Evolutionary conservation across 305 asterid genomes (phyloP).

Genomic region (Fraxinus albicans): DNA sequence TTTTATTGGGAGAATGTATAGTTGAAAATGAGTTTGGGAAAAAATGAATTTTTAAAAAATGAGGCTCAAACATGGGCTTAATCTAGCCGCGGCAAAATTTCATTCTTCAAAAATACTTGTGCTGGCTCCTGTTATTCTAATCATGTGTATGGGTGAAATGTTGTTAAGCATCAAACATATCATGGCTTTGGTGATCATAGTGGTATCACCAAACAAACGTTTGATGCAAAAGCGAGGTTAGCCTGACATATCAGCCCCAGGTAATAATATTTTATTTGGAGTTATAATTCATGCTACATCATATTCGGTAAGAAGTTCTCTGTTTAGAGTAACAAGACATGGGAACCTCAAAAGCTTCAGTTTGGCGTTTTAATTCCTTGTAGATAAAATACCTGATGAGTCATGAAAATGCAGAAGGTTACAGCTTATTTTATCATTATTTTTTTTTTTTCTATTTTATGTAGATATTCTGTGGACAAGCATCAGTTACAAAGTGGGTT

Average conservation of each 20-base stretch:
- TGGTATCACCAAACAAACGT: slow-evolving; percentile 41
- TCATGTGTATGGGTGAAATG: slow-evolving; percentile 3
- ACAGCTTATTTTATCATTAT: neutral
- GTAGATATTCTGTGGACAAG: slow-evolving; percentile 13
- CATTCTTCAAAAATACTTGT: neutral
- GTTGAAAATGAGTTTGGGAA: neutral
- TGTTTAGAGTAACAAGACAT: neutral
- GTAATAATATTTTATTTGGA: slow-evolving; percentile 43
- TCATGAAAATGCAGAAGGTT: slow-evolving; percentile 5
- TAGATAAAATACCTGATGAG: neutral
- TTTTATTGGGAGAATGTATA: neutral
- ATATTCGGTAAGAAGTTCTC: neutral
- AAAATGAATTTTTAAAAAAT: neutral
- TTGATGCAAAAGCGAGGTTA: slow-evolving; percentile 63
- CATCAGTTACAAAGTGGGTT: neutral
- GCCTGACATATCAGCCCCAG: slow-evolving; percentile 46
- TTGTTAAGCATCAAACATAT: slow-evolving; percentile 46
- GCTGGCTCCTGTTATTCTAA: neutral
- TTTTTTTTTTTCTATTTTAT: neutral
- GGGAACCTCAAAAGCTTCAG: slow-evolving; percentile 4
- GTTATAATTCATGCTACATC: slow-evolving; percentile 78
- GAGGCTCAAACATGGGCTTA: neutral
- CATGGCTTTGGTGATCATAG: slow-evolving; percentile 56
- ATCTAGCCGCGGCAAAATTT: neutral
- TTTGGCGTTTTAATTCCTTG: neutral